Conservation (phyloP, 192 early-diverging fungal genomes). For the Haplosporangium gracile region DNA sequence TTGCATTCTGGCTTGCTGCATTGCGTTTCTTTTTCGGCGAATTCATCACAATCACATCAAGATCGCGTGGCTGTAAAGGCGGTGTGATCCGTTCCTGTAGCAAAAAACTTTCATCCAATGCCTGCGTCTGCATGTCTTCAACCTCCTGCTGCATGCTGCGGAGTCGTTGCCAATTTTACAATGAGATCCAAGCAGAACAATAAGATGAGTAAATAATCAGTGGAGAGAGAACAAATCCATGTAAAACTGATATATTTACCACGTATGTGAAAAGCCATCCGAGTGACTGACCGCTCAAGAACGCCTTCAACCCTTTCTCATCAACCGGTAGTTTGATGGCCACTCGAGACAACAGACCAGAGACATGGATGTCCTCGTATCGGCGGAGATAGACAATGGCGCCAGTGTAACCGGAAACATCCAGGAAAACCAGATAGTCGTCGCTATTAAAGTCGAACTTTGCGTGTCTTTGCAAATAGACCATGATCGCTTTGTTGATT, state of each 20-base stretch:
- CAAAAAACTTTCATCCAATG: slow-evolving; percentile 1
- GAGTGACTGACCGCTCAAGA: slow-evolving; percentile 6
- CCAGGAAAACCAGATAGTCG: slow-evolving; percentile 2
- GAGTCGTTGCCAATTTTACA: background rate
- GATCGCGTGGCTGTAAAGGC: background rate
- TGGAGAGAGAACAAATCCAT: background rate
- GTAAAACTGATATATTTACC: background rate
- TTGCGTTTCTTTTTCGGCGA: slow-evolving; percentile 5
- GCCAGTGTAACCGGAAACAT: slow-evolving; percentile 16
- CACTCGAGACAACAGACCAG: background rate
- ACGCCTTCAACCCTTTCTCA: slow-evolving; percentile 6
- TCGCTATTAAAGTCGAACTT: background rate
- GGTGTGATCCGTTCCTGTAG: background rate
- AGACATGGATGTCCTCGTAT: slow-evolving; percentile 15
- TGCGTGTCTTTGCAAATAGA: slow-evolving; percentile 3
- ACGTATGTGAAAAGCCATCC: slow-evolving; percentile 12
- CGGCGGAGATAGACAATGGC: slow-evolving; percentile 12
- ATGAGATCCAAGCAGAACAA: background rate
- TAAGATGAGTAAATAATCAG: too few relatives aligned
- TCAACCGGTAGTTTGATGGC: background rate
- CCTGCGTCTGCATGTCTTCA: background rate
- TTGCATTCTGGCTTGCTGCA: too few relatives aligned
- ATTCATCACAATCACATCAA: slow-evolving; percentile 7
- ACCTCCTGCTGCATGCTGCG: slow-evolving; percentile 2
- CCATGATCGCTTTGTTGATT: slow-evolving; percentile 19